Base-by-base conservation (phyloP, 2,329 filamentous ascomycete species). In the Fusarium lyarnte region DNA sequence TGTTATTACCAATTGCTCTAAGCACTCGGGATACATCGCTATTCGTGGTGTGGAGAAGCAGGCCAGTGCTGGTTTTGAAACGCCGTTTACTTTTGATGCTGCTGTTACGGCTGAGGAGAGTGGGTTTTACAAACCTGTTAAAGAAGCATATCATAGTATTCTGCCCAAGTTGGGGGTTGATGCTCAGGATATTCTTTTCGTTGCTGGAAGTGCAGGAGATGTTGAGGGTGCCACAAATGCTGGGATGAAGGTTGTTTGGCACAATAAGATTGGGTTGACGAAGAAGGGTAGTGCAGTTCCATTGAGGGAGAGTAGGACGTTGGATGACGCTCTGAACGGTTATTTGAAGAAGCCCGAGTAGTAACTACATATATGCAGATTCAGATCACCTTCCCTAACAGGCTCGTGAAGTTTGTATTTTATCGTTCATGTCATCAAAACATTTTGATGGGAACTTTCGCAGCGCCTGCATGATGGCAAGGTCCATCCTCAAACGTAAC, bases 231-330 rank as follows among this genome's bases (percentile, higher is more conserved):
- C 83, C 3, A 78, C 78, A 1, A 66, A 75, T 4, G 81, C 77
- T 2, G 82, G 82, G 0, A 83, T 84, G 81, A 79, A 53, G 31
- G 82, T 84, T 27, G 79, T 81, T 36, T 83, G 82, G 81, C 81
- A 83, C 43, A 83, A 83, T 25, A 78, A 72, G 45, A 74, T 77
- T 31, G 78, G 79, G 2, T 41, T 82, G 52, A 51, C 59, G 9
- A 77, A 60, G 35, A 76, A 76, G 35, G 79, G 79, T 1, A 64
- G 75, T 7, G 74, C 76, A 8, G 33, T 57, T 21, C 70, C 65
- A 0, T 23, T 72, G 8, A 51, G 51, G 5, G 58, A 72, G 33
- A 54, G 54, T 2, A 69, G n/a, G 7, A 60, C 49, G 3, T 42
- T 72, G 45, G 27, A 52, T 9, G 58, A 60, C 29, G 36, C 58